Conservation (phyloP, 108 stramenopile genomes). For the Fistulifera pelliculosa region DNA sequence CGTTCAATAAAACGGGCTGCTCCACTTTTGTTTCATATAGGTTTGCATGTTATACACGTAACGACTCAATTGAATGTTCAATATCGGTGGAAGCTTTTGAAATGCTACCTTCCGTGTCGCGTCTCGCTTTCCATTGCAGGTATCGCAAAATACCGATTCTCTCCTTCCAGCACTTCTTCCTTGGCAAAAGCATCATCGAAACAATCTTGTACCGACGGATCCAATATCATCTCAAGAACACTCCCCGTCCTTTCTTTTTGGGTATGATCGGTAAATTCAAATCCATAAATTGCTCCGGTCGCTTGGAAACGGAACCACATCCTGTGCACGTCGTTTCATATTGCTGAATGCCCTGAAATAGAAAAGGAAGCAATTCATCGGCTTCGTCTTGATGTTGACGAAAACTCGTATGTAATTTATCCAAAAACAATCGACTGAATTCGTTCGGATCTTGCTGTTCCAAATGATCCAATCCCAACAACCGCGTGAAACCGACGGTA, state of each 20-base stretch:
- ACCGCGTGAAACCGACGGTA: constrained; percentile 59
- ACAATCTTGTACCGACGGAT: constrained; percentile 40
- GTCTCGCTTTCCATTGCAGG: constrained; percentile 54
- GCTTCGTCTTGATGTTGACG: constrained; percentile 15
- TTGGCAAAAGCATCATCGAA: constrained; percentile 40
- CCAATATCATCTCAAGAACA: constrained; percentile 32
- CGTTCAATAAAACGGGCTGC: constrained; percentile 60
- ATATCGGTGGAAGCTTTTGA: constrained; percentile 55
- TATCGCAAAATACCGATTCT: constrained; percentile 77
- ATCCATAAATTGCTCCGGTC: constrained; percentile 63
- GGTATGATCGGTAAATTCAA: constrained; percentile 57
- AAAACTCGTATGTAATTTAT: constrained; percentile 75
- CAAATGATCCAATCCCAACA: constrained; percentile 57
- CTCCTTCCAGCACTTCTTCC: constrained; percentile 56
- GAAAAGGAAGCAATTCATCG: neutral
- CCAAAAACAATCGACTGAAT: constrained; percentile 76
- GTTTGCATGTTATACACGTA: constrained; percentile 70
- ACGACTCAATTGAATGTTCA: constrained; percentile 75
- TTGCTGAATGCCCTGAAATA: constrained; percentile 48
- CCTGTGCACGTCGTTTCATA: constrained; percentile 55
- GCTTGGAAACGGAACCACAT: constrained; percentile 35
- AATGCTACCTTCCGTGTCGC: constrained; percentile 41
- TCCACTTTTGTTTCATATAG: constrained; percentile 58
- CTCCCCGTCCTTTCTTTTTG: constrained; percentile 8
- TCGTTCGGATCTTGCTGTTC: constrained; percentile 91